Percentiles rank a stretch among this genome's conserved stretches.
Conservation (phyloP, 768 basidiomycete genomes). For the Neoboletus subvelutipes region DNA sequence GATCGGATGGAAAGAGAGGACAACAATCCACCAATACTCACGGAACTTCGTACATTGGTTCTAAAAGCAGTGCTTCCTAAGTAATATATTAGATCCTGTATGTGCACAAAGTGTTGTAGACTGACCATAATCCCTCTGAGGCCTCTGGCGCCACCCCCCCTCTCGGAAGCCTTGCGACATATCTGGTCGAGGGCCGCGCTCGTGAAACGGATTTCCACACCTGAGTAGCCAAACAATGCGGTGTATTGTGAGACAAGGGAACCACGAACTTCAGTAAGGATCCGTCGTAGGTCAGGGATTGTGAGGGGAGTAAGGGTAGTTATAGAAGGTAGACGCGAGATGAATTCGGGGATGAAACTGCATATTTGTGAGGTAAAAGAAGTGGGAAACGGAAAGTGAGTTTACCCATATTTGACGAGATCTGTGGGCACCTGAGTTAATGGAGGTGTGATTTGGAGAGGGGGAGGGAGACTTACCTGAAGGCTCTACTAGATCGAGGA, state of each 20-base stretch:
- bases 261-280: constrained; percentile 89
- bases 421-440: constrained; percentile 42
- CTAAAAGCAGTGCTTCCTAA: constrained; percentile 77
- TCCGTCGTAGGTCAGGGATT: constrained; percentile 78
- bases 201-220: constrained; percentile 86
- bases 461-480: constrained; percentile 41
- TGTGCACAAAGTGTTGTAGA: constrained; percentile 1
- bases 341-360: constrained; percentile 93
- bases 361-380: constrained; percentile 4
- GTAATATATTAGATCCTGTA: not conserved
- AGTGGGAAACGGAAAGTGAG: not conserved
- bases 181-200: constrained; percentile 77
- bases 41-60: constrained; percentile 93
- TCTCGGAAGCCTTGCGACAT: constrained; percentile 70
- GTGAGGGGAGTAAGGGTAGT: constrained; percentile 81
- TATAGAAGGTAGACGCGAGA: constrained; percentile 90
- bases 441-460: not conserved
- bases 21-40: constrained; percentile 43
- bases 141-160: constrained; percentile 90
- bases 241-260: constrained; percentile 89
- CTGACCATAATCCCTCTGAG: constrained; percentile 84
- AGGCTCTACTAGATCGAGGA: constrained; percentile 72
- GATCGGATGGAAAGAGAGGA: constrained; percentile 1
- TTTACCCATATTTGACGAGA: constrained; percentile 79
- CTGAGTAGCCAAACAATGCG: constrained; percentile 78